phyloP scores from a whole-genome alignment of 2,329 filamentous ascomycete species.

The Trichophyton schoenleinii region DNA sequence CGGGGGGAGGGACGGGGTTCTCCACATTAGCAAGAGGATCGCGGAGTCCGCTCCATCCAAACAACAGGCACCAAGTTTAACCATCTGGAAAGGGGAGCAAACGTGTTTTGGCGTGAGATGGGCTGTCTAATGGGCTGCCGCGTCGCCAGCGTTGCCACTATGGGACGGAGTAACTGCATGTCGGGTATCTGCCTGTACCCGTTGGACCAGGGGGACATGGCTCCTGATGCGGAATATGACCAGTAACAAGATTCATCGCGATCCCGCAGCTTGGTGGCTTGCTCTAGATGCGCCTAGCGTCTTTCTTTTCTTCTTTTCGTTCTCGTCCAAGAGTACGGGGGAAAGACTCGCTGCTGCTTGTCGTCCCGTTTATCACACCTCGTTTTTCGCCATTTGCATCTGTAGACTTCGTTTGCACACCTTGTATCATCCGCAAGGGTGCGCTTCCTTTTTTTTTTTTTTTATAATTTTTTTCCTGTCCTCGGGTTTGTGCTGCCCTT shows the following conservation, averaged over 20 bases:
- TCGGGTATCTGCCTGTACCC: conserved; percentile 1
- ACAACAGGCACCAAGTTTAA: not conserved
- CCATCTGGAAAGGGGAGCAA: not conserved
- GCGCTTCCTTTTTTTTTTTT: not conserved
- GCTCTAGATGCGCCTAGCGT: conserved; percentile 4
- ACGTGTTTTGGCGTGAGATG: not conserved
- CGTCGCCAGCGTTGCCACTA: not conserved
- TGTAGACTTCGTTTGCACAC: not conserved
- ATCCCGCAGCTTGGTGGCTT: conserved; percentile 3
- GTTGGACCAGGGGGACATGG: not conserved
- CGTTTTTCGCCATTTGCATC: not conserved
- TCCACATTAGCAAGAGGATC: not conserved
- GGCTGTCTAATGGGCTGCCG: not conserved
- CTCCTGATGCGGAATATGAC: not conserved
- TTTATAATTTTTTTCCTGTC: not conserved
- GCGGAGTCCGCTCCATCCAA: not conserved
- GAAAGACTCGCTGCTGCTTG: not conserved
- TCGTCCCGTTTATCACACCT: not conserved
- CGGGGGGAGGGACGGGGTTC: not conserved
- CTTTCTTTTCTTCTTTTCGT: not conserved
- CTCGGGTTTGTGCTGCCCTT: too few relatives aligned
- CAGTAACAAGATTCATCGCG: conserved; percentile 1
- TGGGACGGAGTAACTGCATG: not conserved
- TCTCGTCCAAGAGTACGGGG: conserved; percentile 1
- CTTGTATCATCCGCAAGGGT: too few relatives aligned